Conservation (phyloP, 176 grass and related monocot species). For the Musa beccarii region DNA sequence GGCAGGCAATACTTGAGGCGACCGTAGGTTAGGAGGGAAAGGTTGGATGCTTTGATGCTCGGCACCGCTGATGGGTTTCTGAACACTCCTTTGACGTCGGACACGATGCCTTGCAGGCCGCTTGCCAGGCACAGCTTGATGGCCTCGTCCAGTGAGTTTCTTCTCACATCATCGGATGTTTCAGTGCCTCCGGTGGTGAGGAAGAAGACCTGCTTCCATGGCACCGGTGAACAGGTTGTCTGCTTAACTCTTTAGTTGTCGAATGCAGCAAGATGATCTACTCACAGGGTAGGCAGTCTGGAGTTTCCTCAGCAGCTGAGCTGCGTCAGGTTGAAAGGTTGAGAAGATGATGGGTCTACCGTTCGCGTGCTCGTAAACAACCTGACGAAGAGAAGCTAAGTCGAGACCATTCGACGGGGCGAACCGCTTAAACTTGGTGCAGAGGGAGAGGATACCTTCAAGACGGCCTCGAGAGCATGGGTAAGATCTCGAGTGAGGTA, state of each 20-base stretch:
- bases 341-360: conserved; percentile 76
- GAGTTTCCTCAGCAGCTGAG: conserved; percentile 40
- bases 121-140: conserved; percentile 50
- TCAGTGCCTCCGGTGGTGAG: conserved; percentile 58
- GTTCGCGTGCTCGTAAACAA: conserved; percentile 45
- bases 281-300: conserved; percentile 76
- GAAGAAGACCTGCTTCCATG: conserved; percentile 67
- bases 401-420: too few species aligned
- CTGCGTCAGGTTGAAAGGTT: conserved; percentile 89
- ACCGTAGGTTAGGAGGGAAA: conserved; percentile 65
- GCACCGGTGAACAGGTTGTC: neutral
- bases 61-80: conserved; percentile 47
- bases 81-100: conserved; percentile 59
- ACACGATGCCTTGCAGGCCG: conserved; percentile 76
- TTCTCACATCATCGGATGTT: conserved; percentile 46
- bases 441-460: conserved; percentile 23
- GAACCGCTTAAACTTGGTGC: too few species aligned
- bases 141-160: conserved; percentile 81
- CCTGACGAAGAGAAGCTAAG: conserved; percentile 19
- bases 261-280: neutral
- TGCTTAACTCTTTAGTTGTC: too few species aligned
- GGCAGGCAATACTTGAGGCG: conserved; percentile 48
- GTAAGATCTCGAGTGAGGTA: conserved; percentile 58
- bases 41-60: conserved; percentile 68
- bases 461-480: conserved; percentile 38